Evolutionary conservation across 257 asterid species (phyloP).

Genomic region (Scutellaria minor): DNA sequence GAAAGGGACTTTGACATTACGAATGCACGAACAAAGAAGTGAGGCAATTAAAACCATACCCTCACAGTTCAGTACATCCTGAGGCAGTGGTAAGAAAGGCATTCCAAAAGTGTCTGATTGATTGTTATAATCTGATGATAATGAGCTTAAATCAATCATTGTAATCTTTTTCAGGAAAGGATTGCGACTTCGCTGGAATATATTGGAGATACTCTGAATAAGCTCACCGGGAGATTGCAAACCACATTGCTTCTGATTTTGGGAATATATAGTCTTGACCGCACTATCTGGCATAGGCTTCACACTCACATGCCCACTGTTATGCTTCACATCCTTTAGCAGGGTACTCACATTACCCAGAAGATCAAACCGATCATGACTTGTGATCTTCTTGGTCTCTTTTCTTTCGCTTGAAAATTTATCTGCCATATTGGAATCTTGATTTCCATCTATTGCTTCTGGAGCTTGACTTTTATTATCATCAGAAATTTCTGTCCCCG

Average conservation of each 20-base stretch:
- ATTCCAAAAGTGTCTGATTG: conserved; percentile 96
- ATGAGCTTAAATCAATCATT: conserved; percentile 66
- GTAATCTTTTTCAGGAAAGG: conserved; percentile 83
- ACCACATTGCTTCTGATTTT: conserved; percentile 52
- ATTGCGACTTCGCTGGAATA: conserved; percentile 77
- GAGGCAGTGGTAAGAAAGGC: conserved; percentile 90
- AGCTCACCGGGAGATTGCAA: conserved; percentile 79
- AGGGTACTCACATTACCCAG: conserved; percentile 72
- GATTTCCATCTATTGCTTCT: conserved; percentile 44
- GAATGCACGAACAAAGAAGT: conserved; percentile 93
- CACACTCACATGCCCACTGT: conserved; percentile 44
- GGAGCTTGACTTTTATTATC: conserved; percentile 39
- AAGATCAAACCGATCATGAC: conserved; percentile 72
- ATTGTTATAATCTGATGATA: conserved; percentile 70
- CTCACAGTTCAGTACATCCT: conserved; percentile 87
- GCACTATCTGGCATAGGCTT: conserved; percentile 55
- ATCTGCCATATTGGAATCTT: conserved; percentile 38
- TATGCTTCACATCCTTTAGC: conserved; percentile 75
- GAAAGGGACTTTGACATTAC: conserved; percentile 93
- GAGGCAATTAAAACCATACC: conserved; percentile 99
- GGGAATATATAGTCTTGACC: conserved; percentile 46
- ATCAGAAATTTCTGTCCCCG: conserved; percentile 42
- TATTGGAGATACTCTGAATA: conserved; percentile 70
- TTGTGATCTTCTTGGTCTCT: conserved; percentile 54
- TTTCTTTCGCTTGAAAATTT: conserved; percentile 45